phyloP scores from a whole-genome alignment of 371 early-diverging fungal genomes.

The Mucor sp. region DNA sequence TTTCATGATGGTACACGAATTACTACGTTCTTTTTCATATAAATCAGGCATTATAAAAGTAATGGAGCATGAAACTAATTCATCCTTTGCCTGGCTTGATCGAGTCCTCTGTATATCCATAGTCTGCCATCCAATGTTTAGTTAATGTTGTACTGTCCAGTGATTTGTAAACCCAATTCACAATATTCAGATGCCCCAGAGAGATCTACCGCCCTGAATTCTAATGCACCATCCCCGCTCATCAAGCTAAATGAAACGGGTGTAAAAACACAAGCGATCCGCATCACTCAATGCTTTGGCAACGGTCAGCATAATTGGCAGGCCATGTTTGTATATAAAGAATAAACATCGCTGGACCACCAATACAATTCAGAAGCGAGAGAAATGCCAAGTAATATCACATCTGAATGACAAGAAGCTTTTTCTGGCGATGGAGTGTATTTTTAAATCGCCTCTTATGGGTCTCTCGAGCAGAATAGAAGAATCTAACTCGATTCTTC shows the following conservation, averaged over 20 bases:
- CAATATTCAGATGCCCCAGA: not conserved
- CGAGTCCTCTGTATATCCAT: no score
- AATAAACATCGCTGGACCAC: no score
- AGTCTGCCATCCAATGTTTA: not conserved
- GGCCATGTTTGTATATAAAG: no score
- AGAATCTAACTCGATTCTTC: not conserved
- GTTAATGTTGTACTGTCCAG: not conserved
- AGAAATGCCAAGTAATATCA: no score
- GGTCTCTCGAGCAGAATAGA: not conserved
- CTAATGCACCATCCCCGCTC: not conserved
- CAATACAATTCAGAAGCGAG: no score
- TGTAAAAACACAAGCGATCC: not conserved
- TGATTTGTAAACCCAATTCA: not conserved
- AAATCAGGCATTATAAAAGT: no score
- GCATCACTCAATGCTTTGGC: no score
- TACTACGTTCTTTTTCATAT: no score
- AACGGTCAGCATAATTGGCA: no score
- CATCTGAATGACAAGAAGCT: no score
- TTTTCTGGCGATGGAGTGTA: no score
- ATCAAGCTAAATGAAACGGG: not conserved
- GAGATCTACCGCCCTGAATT: not conserved
- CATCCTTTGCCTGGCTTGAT: not conserved
- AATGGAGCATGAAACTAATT: not conserved
- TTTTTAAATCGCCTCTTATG: not conserved
- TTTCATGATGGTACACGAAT: no score